Evolutionary conservation across 495 filamentous ascomycete genomes (phyloP).

Genomic region (Neurospora sublineolata): DNA sequence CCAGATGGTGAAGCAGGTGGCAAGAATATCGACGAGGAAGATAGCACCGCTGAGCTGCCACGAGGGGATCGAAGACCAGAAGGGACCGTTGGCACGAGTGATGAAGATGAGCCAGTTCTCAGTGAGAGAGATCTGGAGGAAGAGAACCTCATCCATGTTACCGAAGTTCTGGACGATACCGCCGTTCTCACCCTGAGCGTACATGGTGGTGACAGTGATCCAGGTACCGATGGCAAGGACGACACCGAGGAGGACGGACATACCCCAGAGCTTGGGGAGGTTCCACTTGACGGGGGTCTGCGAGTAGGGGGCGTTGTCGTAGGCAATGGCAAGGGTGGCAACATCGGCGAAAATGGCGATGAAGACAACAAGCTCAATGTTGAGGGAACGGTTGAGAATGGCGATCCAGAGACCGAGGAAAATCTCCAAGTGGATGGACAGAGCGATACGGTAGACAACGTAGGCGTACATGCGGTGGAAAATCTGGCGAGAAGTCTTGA

Average conservation of each 20-base stretch:
- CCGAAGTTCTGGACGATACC: constrained; percentile 85
- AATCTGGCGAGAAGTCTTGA: constrained; percentile 90
- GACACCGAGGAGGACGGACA: constrained; percentile 71
- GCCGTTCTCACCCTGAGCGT: constrained; percentile 49
- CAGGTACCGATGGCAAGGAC: constrained; percentile 74
- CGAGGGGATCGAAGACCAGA: constrained; percentile 76
- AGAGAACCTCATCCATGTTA: constrained; percentile 68
- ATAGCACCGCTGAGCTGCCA: constrained; percentile 70
- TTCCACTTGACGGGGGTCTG: constrained; percentile 90
- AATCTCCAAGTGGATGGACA: constrained; percentile 81
- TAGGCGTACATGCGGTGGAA: constrained; percentile 98
- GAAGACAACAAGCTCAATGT: constrained; percentile 80
- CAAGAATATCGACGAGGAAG: constrained; percentile 66
- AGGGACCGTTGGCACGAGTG: constrained; percentile 76
- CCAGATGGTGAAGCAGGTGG: constrained; percentile 72
- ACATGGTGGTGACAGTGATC: constrained; percentile 72
- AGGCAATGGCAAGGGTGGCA: constrained; percentile 84
- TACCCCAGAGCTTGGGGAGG: constrained; percentile 82
- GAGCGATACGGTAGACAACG: constrained; percentile 88
- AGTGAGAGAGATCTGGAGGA: constrained; percentile 81
- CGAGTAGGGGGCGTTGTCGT: constrained; percentile 84
- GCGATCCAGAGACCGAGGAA: constrained; percentile 88
- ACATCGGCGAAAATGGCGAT: constrained; percentile 93
- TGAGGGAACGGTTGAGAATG: constrained; percentile 69
- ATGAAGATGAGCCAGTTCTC: constrained; percentile 98